Conservation (phyloP, 257 asterid species). For the Solanum gracilifrons region DNA sequence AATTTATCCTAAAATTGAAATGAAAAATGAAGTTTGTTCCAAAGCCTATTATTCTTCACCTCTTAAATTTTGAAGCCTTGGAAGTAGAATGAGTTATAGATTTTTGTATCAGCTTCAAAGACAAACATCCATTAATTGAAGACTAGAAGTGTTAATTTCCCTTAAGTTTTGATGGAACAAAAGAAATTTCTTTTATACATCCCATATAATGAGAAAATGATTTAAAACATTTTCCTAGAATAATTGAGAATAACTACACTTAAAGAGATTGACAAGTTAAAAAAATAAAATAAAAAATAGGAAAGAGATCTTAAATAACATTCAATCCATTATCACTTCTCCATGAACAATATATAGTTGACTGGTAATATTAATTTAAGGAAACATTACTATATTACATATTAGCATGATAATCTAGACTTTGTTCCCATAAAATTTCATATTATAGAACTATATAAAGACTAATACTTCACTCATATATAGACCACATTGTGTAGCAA, state of each 20-base stretch:
- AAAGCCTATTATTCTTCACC: too few relatives aligned
- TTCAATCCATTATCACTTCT: background rate
- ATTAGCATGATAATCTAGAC: background rate
- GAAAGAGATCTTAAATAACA: background rate
- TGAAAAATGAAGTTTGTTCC: too few relatives aligned
- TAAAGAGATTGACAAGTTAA: background rate
- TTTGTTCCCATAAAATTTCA: background rate
- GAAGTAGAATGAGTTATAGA: too few relatives aligned
- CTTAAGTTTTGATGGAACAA: background rate
- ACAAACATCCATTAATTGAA: too few relatives aligned
- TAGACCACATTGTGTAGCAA: background rate
- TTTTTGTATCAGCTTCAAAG: background rate
- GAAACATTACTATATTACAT: background rate
- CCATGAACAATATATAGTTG: background rate
- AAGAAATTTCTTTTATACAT: background rate
- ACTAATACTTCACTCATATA: background rate
- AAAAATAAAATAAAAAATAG: background rate
- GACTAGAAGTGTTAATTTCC: background rate
- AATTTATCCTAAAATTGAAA: too few relatives aligned
- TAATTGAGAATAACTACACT: background rate
- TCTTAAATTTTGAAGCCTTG: too few relatives aligned
- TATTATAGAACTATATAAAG: background rate
- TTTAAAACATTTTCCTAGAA: background rate
- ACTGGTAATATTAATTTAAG: background rate
- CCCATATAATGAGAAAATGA: background rate